phyloP scores from a whole-genome alignment of 1,284 basidiomycete genomes.

The Microbotryum intermedium region DNA sequence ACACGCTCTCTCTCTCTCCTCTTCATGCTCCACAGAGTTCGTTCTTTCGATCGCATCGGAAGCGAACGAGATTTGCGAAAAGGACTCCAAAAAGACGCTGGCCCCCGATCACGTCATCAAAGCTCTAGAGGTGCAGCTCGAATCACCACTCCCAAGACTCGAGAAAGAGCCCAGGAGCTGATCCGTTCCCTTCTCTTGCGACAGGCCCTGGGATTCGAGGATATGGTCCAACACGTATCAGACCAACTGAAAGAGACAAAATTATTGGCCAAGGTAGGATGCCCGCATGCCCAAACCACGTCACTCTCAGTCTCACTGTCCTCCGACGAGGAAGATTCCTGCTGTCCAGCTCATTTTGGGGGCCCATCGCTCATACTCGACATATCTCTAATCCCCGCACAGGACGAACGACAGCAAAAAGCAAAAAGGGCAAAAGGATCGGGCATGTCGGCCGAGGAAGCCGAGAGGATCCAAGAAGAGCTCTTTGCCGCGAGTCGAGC shows the following conservation, averaged over 20 bases:
- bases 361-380: no score
- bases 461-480: conserved; percentile 76
- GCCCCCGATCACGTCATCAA: conserved; percentile 93
- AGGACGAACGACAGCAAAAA: conserved; percentile 74
- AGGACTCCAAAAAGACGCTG: conserved; percentile 98
- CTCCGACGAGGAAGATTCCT: background rate
- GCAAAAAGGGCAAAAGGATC: conserved; percentile 66
- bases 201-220: conserved; percentile 79
- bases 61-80: conserved; percentile 95
- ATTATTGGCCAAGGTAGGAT: conserved; percentile 68
- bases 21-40: conserved; percentile 58
- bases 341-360: no score
- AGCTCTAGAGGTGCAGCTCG: conserved; percentile 67
- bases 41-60: conserved; percentile 96
- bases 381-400: background rate
- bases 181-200: background rate
- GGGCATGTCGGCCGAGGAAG: conserved; percentile 83
- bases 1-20: background rate
- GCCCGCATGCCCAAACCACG: background rate
- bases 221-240: conserved; percentile 77
- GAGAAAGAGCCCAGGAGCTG: background rate
- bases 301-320: background rate
- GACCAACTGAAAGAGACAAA: conserved; percentile 91
- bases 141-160: background rate
- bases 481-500: conserved; percentile 78